Evolutionary conservation across 768 basidiomycete genomes (phyloP), one percentile per base, ranked within the genome.

Genomic region (Crepidotus variabilis): DNA sequence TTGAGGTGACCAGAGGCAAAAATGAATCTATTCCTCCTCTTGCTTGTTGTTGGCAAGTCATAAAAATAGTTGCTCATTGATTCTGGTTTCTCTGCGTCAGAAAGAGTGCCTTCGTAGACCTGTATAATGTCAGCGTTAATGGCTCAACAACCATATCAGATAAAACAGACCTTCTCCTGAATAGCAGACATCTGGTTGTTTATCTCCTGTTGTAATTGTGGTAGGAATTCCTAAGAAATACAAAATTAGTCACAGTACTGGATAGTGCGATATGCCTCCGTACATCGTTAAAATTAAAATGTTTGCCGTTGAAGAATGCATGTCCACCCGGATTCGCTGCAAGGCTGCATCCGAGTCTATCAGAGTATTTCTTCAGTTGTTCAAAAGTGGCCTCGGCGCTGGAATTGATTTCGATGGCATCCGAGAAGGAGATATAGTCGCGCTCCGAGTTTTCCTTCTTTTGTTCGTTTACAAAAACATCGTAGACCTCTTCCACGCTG

Each of bases 291-390:
- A 92, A 68, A 11, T 79, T 69, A 51, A 84, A 77, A 67, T 89
- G 81, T 64, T 87, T 93, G n/a, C 95, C 95, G 63, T 98, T 96
- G 65, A 96, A 76, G 69, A 98, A 96, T 2, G 78, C 84, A 60
- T 90, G 85, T 0, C 93, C 94, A 2, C 69, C 68, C 0, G 74
- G 63, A 1, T 74, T 66, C 9, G 67, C 56, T 1, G 67, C 67
- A 6, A 73, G 51, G 0, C 74, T 76, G 2, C 83, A 74, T 9
- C 81, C 82, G 20, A 95, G 67, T 13, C 94, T 77, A 46, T 75
- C 74, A 5, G 75, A 66, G 61, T 93, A 95, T 1, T 61, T 63
- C n/a, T 69, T 65, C 0, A 82, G 76, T 51, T 75, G 78, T 11
- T 79, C 73, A 1, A 85, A 54, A 16, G 73, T 64, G 6, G 72